Base-by-base conservation (phyloP, 331 rosid species). In the Acacia pycnantha region DNA sequence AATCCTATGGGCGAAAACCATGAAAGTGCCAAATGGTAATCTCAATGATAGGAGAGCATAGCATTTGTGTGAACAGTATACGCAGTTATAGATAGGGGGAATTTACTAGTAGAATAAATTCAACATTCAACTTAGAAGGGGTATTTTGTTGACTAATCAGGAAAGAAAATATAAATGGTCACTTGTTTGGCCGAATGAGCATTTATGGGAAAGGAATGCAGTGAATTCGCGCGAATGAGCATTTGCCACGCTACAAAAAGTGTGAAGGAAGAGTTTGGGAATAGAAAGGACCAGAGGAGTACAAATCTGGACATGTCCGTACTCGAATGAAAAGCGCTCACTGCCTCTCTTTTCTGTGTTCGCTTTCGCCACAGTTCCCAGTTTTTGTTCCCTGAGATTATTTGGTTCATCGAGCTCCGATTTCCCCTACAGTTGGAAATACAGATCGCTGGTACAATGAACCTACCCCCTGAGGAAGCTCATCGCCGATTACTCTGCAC, bases 381-480 rank as follows among this genome's bases (percentile, higher is more conserved):
- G 47, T 61, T 76, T 44, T 31, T 33, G 4, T 19, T 31, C 35
- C 50, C 62, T 44, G 64, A 43, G 14, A 29, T 62, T 77, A 26
- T 44, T 64, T 4, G 22, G 12, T 26, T 41, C 58, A 4, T 1
- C 51, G 3, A 37, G 16, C 47, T 64, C 47, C 77, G 40, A 76
- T 58, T 68, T 14, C n/a, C 66, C 16, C 1, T 18, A 8, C 27
- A 35, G 11, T 22, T 8, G 54, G 16, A 37, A 4, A 56, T 64
- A 44, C 33, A 65, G 29, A 16, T 19, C 11, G 4, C 12, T 2
- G 26, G 61, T 81, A 68, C 85, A 75, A 89, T 87, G 92, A 86
- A 82, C 37, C 79, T 54, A 65, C 73, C 69, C 59, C 72, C 70
- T 1, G 31, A 67, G 18, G 64, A 68, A 48, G 73, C 62, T 56